Evolutionary conservation across 2,329 filamentous ascomycete species (phyloP).

Genomic region (Colletotrichum gloeosporioides): DNA sequence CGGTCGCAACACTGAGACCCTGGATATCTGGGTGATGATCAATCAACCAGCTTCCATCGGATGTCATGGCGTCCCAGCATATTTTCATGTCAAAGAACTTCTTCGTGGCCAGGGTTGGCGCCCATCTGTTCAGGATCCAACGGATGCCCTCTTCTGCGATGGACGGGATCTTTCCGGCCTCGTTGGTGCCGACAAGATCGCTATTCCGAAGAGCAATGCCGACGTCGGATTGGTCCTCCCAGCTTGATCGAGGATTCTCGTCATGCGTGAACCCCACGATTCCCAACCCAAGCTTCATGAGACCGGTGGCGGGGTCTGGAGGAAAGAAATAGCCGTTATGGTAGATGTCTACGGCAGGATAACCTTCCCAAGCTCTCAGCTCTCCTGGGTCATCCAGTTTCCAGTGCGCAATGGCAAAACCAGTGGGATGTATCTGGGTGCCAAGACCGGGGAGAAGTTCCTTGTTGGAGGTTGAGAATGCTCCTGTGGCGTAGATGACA

Average conservation of each 20-base stretch:
- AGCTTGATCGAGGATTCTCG: neutral
- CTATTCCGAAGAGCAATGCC: neutral
- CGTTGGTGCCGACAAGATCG: neutral
- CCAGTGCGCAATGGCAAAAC: neutral
- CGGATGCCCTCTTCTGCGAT: neutral
- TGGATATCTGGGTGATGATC: neutral
- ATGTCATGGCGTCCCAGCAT: neutral
- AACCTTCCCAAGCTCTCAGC: neutral
- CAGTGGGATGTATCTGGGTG: neutral
- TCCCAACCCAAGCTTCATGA: neutral
- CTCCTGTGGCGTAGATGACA: neutral
- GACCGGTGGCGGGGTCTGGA: neutral
- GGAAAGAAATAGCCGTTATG: neutral
- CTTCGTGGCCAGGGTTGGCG: neutral
- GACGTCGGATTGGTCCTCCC: neutral
- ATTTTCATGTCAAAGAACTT: neutral
- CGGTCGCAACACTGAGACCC: neutral
- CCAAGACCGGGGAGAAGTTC: neutral
- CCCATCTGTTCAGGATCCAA: neutral
- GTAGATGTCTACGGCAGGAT: neutral
- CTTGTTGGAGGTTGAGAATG: neutral
- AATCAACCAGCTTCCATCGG: neutral
- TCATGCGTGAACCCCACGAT: neutral
- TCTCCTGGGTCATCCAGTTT: neutral
- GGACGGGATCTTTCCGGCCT: neutral